Conservation (phyloP, 495 filamentous ascomycete species). For the Venustampulla echinocandica region DNA sequence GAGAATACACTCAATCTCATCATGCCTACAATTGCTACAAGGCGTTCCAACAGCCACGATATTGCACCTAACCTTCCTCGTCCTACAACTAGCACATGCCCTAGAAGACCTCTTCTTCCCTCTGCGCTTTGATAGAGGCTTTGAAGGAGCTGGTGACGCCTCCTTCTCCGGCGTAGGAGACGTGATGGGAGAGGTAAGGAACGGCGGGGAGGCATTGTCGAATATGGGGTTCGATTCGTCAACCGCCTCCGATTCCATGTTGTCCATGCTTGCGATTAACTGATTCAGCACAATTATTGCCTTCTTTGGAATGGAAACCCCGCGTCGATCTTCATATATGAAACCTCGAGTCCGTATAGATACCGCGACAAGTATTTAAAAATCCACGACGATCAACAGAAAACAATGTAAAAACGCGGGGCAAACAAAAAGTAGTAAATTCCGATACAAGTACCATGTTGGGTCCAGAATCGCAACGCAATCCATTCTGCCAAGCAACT, state of each 20-base stretch:
- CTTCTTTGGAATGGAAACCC: too few relatives aligned
- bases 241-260: neutral
- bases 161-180: neutral
- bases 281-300: too few relatives aligned
- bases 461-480: too few relatives aligned
- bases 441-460: too few relatives aligned
- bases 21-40: conserved; percentile 79
- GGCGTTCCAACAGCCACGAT: conserved; percentile 77
- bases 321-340: too few relatives aligned
- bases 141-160: neutral
- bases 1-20: conserved; percentile 78
- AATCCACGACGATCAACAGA: too few relatives aligned
- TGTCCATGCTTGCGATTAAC: too few relatives aligned
- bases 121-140: neutral
- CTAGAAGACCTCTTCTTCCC: conserved; percentile 53
- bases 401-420: too few relatives aligned
- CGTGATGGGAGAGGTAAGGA: neutral
- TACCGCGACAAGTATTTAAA: too few relatives aligned
- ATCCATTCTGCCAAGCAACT: too few relatives aligned
- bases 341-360: too few relatives aligned
- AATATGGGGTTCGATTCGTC: neutral
- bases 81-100: conserved; percentile 75
- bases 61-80: conserved; percentile 84
- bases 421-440: too few relatives aligned
- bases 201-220: neutral